Conservation (phyloP, 129 eudicot species). For the Flaveria sonorensis region DNA sequence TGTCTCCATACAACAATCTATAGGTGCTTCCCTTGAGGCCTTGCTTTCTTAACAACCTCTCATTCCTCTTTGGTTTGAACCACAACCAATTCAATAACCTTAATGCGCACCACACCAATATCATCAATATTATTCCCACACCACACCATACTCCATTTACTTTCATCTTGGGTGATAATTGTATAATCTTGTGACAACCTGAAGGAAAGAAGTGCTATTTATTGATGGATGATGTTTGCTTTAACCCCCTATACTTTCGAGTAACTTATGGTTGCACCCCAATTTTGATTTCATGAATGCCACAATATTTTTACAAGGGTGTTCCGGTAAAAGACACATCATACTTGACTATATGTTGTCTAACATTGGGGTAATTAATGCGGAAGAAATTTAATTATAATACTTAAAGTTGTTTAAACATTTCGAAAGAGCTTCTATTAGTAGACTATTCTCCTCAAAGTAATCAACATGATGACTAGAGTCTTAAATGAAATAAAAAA, state of each 20-base stretch:
- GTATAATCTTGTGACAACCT: neutral
- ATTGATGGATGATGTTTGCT: slow-evolving; percentile 6
- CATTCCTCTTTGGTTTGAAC: slow-evolving; percentile 35
- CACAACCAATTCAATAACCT: slow-evolving; percentile 34
- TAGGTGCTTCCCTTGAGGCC: slow-evolving; percentile 38
- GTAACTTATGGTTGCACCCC: neutral
- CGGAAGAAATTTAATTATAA: no score
- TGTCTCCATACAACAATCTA: slow-evolving; percentile 30
- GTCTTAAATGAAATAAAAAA: no score
- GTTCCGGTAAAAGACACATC: no score
- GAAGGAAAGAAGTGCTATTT: neutral
- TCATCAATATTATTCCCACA: slow-evolving; percentile 6
- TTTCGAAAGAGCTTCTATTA: no score
- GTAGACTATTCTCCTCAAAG: no score
- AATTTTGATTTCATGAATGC: no score
- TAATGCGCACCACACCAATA: slow-evolving; percentile 22
- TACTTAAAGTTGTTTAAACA: no score
- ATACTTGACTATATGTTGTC: no score
- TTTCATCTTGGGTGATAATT: slow-evolving; percentile 14
- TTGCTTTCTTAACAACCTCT: slow-evolving; percentile 30
- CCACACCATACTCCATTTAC: slow-evolving; percentile 4
- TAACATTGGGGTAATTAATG: no score
- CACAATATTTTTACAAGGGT: no score
- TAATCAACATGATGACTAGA: no score
- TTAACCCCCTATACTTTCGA: slow-evolving; percentile 3